Evolutionary conservation across 1,284 basidiomycete genomes (phyloP).

Genomic region (Trichosporon sp.): DNA sequence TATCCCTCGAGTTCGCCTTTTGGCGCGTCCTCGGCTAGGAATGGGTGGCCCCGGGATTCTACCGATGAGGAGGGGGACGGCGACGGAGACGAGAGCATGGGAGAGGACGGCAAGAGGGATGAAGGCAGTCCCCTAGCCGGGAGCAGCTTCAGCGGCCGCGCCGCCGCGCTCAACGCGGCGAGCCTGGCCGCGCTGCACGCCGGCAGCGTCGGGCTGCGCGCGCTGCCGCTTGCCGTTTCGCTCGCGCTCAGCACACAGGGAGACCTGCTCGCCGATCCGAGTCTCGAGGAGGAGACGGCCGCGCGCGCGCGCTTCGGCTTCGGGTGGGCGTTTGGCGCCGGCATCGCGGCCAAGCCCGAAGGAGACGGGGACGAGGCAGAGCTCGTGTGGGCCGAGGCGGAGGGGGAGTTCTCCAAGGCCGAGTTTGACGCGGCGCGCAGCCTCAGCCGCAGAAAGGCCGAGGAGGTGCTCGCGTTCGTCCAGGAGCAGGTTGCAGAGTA

Average conservation of each 20-base stretch:
- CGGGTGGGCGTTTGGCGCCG: conserved; percentile 49
- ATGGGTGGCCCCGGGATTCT: conserved; percentile 26
- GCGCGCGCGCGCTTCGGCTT: conserved; percentile 58
- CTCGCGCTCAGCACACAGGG: conserved; percentile 46
- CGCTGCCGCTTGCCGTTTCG: conserved; percentile 49
- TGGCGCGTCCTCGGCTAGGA: conserved; percentile 31
- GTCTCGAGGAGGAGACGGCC: conserved; percentile 59
- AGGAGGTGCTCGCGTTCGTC: conserved; percentile 22
- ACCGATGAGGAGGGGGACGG: conserved; percentile 22
- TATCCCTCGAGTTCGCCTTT: conserved; percentile 26
- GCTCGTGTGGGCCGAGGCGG: conserved; percentile 50
- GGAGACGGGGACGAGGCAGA: conserved; percentile 53
- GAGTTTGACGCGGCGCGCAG: conserved; percentile 32
- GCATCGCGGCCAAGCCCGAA: conserved; percentile 48
- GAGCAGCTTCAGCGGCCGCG: conserved; percentile 41
- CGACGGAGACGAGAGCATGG: conserved; percentile 5
- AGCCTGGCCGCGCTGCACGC: conserved; percentile 52
- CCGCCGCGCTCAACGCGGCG: conserved; percentile 57
- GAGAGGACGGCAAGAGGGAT: neutral
- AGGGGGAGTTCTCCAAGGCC: conserved; percentile 39
- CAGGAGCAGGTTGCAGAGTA: conserved; percentile 7
- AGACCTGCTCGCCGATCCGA: conserved; percentile 66
- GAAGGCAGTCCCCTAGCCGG: neutral
- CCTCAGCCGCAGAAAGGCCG: conserved; percentile 21
- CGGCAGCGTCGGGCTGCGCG: conserved; percentile 48